Evolutionary conservation across 2,329 filamentous ascomycete species (phyloP).

Genomic region (Scedosporium dehoogii): DNA sequence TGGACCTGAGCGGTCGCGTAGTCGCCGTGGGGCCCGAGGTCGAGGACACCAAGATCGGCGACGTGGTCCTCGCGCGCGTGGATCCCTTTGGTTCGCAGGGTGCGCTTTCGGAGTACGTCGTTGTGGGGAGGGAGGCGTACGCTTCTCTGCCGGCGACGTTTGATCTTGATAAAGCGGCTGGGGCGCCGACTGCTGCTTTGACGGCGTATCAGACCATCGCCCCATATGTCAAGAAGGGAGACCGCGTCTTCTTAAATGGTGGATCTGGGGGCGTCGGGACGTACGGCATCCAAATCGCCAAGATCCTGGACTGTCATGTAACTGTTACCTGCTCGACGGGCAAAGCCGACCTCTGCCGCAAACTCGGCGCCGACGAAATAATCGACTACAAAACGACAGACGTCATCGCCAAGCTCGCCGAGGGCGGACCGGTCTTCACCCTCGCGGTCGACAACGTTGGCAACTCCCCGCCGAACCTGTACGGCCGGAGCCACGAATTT

Average conservation of each 20-base stretch:
- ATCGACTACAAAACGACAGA: slow-evolving; percentile 49
- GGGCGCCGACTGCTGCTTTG: slow-evolving; percentile 31
- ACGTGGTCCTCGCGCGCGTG: slow-evolving; percentile 32
- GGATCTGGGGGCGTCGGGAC: slow-evolving; percentile 54
- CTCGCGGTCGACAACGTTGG: slow-evolving; percentile 49
- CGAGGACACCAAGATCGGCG: slow-evolving; percentile 24
- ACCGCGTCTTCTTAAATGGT: slow-evolving; percentile 55
- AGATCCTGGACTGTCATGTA: slow-evolving; percentile 50
- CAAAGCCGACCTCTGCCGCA: slow-evolving; percentile 47
- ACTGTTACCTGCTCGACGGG: slow-evolving; percentile 48
- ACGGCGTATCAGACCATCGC: slow-evolving; percentile 38
- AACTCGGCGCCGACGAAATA: slow-evolving; percentile 54
- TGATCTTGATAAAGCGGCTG: slow-evolving; percentile 29
- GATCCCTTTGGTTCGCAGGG: slow-evolving; percentile 23
- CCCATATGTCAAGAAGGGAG: slow-evolving; percentile 36
- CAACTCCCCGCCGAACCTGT: slow-evolving; percentile 40
- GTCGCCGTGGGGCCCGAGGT: slow-evolving; percentile 17
- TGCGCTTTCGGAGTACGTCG: slow-evolving; percentile 31
- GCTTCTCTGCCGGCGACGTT: slow-evolving; percentile 6
- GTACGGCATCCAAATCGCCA: slow-evolving; percentile 55
- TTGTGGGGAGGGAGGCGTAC: slow-evolving; percentile 17
- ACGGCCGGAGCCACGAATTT: slow-evolving; percentile 39
- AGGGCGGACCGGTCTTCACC: slow-evolving; percentile 35
- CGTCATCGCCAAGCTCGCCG: slow-evolving; percentile 34
- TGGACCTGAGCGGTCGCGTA: slow-evolving; percentile 43